These are phyloP conservation scores for Daphne laureola DNA, from an alignment of 441 rosid genomes.

Conservation along the genomic window DNA sequence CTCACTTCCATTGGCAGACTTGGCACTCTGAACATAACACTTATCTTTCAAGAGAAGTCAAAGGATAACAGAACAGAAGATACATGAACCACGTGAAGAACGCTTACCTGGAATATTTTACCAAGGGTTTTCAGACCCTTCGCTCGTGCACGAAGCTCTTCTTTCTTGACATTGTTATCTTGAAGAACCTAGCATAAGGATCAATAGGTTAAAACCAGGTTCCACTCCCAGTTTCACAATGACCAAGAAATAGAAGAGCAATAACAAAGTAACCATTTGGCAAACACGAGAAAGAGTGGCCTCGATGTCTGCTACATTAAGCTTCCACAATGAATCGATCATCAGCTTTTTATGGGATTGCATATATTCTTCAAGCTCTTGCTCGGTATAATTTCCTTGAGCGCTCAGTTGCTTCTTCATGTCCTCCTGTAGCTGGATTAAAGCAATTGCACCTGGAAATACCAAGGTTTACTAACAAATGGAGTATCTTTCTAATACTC, in stretches of 20 bases:
- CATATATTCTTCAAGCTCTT: conserved; percentile 84
- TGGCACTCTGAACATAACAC: conserved; percentile 34
- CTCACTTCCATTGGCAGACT: conserved; percentile 54
- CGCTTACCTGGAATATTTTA: conserved; percentile 78
- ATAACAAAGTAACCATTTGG: conserved; percentile 63
- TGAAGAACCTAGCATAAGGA: conserved; percentile 72
- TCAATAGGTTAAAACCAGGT: conserved; percentile 21
- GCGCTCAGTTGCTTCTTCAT: conserved; percentile 85
- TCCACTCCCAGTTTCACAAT: conserved; percentile 8
- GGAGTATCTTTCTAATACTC: no score
- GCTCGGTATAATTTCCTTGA: conserved; percentile 77
- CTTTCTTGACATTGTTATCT: conserved; percentile 72
- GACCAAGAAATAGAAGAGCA: conserved; percentile 18
- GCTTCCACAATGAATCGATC: conserved; percentile 97
- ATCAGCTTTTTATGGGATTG: conserved; percentile 82
- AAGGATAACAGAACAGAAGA: not conserved
- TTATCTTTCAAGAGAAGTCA: conserved; percentile 9
- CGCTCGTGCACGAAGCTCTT: conserved; percentile 86
- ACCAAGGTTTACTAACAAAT: conserved; percentile 11
- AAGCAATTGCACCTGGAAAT: conserved; percentile 77
- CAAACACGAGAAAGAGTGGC: conserved; percentile 90
- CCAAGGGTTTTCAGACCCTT: conserved; percentile 92
- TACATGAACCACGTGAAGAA: not conserved
- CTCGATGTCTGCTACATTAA: conserved; percentile 96
- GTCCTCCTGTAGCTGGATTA: conserved; percentile 96